phyloP scores from a whole-genome alignment of 371 early-diverging fungal species.

The Blakeslea trispora region DNA sequence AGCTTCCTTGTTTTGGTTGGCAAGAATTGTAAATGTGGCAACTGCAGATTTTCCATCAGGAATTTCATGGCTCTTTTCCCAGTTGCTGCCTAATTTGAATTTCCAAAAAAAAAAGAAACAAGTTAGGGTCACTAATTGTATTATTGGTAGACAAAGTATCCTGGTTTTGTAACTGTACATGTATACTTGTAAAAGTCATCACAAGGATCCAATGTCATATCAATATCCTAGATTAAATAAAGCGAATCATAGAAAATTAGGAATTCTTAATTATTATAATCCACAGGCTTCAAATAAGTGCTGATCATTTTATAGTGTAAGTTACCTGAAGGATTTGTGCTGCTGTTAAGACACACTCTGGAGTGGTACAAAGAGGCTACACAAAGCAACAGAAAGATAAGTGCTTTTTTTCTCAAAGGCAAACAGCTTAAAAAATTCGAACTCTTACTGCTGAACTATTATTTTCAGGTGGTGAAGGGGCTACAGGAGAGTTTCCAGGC shows the following conservation, averaged over 20 bases:
- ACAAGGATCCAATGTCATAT: constrained; percentile 45
- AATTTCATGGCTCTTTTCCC: constrained; percentile 47
- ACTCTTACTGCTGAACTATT: constrained; percentile 19
- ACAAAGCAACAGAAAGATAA: not conserved
- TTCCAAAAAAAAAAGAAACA: too few relatives aligned
- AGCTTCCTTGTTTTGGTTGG: constrained; percentile 60
- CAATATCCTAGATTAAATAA: constrained; percentile 33
- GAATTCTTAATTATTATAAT: not conserved
- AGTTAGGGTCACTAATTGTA: too few relatives aligned
- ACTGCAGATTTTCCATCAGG: constrained; percentile 52
- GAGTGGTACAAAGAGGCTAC: constrained; percentile 54
- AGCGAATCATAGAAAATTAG: too few relatives aligned
- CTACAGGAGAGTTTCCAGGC: constrained; percentile 1
- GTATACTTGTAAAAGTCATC: constrained; percentile 54
- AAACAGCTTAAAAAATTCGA: not conserved
- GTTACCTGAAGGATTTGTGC: constrained; percentile 52
- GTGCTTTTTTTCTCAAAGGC: not conserved
- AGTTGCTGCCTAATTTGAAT: constrained; percentile 50
- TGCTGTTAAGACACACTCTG: constrained; percentile 62
- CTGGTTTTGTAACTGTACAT: too few relatives aligned
- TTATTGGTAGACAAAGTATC: too few relatives aligned
- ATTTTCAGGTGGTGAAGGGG: constrained; percentile 13
- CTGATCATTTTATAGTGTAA: not conserved
- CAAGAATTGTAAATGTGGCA: constrained; percentile 33
- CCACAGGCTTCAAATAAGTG: not conserved